Conservation (phyloP, 495 filamentous ascomycete species). For the Apodospora peruviana region DNA sequence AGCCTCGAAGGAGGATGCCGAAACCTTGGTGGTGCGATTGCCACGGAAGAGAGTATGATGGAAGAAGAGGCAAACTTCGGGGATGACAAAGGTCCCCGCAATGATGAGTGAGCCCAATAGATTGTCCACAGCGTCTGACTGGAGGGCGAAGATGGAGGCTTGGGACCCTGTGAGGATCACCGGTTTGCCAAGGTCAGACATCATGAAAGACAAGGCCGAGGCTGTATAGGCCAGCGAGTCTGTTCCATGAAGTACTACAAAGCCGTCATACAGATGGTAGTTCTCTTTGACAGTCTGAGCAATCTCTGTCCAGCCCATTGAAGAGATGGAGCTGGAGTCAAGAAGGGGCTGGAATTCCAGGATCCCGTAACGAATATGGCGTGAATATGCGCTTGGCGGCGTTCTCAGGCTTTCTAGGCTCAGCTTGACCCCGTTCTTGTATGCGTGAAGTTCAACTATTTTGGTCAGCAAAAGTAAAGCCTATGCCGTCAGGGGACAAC, state of each 20-base stretch:
- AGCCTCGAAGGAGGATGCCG: slow-evolving; percentile 78
- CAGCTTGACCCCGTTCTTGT: slow-evolving; percentile 33
- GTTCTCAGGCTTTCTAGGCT: slow-evolving; percentile 61
- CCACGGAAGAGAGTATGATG: slow-evolving; percentile 88
- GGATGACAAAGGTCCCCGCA: slow-evolving; percentile 92
- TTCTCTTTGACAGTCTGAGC: slow-evolving; percentile 64
- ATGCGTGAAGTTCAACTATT: slow-evolving; percentile 31
- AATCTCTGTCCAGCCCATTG: slow-evolving; percentile 85
- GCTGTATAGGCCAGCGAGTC: slow-evolving; percentile 90
- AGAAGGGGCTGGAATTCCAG: slow-evolving; percentile 83
- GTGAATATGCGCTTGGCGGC: slow-evolving; percentile 72
- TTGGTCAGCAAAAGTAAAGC: slow-evolving; percentile 4
- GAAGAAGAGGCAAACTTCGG: slow-evolving; percentile 95
- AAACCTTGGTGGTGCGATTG: slow-evolving; percentile 85
- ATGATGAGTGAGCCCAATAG: slow-evolving; percentile 87
- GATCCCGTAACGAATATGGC: slow-evolving; percentile 78
- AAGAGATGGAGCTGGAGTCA: slow-evolving; percentile 89
- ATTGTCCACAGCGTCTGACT: slow-evolving; percentile 96
- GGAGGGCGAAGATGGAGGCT: slow-evolving; percentile 84
- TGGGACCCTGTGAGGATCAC: slow-evolving; percentile 90
- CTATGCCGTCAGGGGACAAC: not conserved
- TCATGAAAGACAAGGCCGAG: slow-evolving; percentile 91
- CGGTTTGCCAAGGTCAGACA: slow-evolving; percentile 85
- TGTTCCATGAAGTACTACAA: slow-evolving; percentile 94
- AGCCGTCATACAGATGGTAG: slow-evolving; percentile 88